A percentile compares a stretch with the other conserved stretches of the same genome.
These are phyloP conservation scores for Teratosphaeria destructans DNA, from an alignment of 2,329 filamentous ascomycete genomes.

Conservation along the genomic window DNA sequence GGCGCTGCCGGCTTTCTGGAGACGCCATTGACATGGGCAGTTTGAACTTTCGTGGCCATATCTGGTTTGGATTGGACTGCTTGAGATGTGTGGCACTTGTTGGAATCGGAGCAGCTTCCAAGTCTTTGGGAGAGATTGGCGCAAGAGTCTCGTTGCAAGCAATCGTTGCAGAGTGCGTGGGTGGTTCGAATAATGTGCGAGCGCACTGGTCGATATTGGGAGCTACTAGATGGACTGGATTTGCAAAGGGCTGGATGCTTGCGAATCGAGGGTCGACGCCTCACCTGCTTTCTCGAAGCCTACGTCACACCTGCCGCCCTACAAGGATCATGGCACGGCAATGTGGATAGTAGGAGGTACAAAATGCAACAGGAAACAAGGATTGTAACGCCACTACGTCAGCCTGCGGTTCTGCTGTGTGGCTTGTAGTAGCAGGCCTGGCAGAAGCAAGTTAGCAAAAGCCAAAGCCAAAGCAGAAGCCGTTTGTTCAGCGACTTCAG, in stretches of 20 bases:
- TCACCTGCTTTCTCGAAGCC: neutral
- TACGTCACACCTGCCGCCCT: neutral
- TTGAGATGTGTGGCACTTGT: neutral
- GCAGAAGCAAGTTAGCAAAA: neutral
- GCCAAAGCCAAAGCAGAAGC: neutral
- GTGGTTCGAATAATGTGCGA: neutral
- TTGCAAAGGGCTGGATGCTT: neutral
- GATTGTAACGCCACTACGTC: neutral
- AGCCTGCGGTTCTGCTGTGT: neutral
- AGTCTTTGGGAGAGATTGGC: neutral
- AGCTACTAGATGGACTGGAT: neutral
- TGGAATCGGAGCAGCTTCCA: neutral
- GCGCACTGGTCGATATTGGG: neutral
- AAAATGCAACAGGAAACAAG: neutral
- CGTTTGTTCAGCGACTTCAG: neutral
- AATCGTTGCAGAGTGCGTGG: neutral
- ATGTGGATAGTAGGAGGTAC: neutral
- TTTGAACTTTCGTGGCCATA: conserved; percentile 3
- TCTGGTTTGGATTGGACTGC: neutral
- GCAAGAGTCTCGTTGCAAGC: neutral
- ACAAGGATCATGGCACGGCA: neutral
- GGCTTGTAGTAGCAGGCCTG: neutral
- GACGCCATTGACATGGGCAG: conserved; percentile 14
- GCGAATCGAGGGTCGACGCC: neutral
- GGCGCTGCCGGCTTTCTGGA: conserved; percentile 15